These are phyloP conservation scores for Leptomonas pyrrhocoris DNA, from an alignment of 208 protist genomes.

Conservation along the genomic window DNA sequence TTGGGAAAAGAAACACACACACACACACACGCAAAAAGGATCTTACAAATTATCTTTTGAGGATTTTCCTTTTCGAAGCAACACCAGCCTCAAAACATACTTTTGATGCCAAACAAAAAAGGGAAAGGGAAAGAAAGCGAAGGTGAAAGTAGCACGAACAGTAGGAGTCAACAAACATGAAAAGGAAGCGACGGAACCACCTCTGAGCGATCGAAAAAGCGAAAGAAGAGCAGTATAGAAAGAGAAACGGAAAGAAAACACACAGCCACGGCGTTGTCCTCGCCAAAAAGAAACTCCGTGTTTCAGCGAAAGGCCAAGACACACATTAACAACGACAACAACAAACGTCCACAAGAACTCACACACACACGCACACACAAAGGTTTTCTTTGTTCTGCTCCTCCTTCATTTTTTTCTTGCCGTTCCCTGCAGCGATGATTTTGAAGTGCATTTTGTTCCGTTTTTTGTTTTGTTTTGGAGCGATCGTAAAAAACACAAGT, in stretches of 20 bases:
- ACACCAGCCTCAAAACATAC: conserved; percentile 1
- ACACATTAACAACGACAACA: no score
- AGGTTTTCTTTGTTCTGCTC: no score
- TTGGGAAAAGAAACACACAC: background rate
- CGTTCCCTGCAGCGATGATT: background rate
- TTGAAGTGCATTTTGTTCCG: background rate
- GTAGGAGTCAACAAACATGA: background rate
- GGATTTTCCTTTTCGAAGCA: background rate
- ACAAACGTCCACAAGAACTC: no score
- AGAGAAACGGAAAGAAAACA: no score
- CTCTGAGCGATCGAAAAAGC: no score
- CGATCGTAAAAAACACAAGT: background rate
- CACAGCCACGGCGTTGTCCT: no score
- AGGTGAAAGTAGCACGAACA: no score
- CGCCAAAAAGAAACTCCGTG: no score
- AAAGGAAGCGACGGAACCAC: background rate
- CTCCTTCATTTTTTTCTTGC: background rate
- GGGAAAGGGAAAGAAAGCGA: conserved; percentile 1
- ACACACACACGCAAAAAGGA: background rate
- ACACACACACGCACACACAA: no score
- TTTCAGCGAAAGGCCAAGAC: no score
- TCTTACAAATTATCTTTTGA: no score
- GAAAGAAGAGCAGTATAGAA: background rate
- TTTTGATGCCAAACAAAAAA: conserved; percentile 9
- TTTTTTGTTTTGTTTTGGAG: background rate